Conservation (phyloP, 2,329 filamentous ascomycete species). For the Colletotrichum trifolii region DNA sequence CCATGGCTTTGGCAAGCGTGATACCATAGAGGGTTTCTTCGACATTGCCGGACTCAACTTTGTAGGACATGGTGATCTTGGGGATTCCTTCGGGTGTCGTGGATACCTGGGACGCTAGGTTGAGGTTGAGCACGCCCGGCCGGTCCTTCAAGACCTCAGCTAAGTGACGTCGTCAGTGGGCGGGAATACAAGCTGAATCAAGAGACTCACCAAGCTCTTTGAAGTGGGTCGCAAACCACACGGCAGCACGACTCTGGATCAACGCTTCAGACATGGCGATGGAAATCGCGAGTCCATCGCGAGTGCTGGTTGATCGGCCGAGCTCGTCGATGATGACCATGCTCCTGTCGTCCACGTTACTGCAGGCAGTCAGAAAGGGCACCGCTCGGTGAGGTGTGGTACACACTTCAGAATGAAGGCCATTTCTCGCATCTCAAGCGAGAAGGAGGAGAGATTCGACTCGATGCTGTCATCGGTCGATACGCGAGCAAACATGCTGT, state of each 20-base stretch:
- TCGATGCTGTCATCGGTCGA: constrained; percentile 90
- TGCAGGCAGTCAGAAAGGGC: not conserved
- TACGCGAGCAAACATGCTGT: constrained; percentile 87
- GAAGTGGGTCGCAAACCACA: constrained; percentile 97
- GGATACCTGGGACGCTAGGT: constrained; percentile 78
- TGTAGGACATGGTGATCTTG: constrained; percentile 89
- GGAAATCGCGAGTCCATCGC: constrained; percentile 89
- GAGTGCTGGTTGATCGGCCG: constrained; percentile 88
- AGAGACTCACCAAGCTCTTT: constrained; percentile 70
- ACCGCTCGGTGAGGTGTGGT: not conserved
- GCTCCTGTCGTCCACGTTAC: constrained; percentile 79
- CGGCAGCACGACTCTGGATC: constrained; percentile 78
- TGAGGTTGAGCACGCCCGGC: constrained; percentile 83
- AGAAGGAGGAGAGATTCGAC: constrained; percentile 92
- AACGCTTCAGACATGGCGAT: constrained; percentile 90
- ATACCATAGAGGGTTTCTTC: constrained; percentile 84
- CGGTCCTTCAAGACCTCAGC: constrained; percentile 79
- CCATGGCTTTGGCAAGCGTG: constrained; percentile 79
- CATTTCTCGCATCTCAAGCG: constrained; percentile 94
- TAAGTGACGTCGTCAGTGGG: constrained; percentile 38
- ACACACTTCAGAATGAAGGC: constrained; percentile 82
- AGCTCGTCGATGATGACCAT: constrained; percentile 92
- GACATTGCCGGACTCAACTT: constrained; percentile 77
- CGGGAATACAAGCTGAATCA: not conserved
- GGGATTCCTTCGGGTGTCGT: constrained; percentile 58